Percentiles rank a stretch among this genome's conserved stretches.
These are phyloP conservation scores for Iodosphaeria phyllophila DNA, from an alignment of 2,329 filamentous ascomycete genomes.

Conservation along the genomic window DNA sequence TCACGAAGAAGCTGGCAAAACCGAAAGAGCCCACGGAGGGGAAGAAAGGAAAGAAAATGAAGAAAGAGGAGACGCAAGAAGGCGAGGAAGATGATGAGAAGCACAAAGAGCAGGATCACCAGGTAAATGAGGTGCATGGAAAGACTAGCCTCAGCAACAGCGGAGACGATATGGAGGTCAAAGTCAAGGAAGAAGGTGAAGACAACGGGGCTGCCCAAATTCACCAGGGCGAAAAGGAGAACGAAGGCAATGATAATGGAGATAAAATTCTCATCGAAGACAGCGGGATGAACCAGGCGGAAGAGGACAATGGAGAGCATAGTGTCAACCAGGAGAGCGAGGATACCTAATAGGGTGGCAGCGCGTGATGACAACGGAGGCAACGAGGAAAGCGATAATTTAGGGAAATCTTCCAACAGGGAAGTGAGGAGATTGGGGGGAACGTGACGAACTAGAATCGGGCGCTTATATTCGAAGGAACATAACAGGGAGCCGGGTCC, in stretches of 20 bases:
- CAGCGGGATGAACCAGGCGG: too few relatives aligned
- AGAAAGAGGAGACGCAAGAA: conserved; percentile 2
- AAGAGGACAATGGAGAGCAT: too few relatives aligned
- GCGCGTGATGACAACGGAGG: too few relatives aligned
- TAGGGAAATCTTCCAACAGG: too few relatives aligned
- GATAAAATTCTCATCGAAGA: background rate
- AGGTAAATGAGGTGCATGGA: background rate
- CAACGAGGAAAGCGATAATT: too few relatives aligned
- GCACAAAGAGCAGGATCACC: background rate
- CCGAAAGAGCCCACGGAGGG: conserved; percentile 3
- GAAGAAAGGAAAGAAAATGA: conserved; percentile 3
- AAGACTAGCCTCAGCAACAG: background rate
- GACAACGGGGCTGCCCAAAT: background rate
- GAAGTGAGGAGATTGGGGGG: too few relatives aligned
- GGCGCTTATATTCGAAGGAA: too few relatives aligned
- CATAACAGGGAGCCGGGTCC: too few relatives aligned
- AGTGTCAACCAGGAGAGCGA: too few relatives aligned
- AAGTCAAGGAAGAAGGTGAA: background rate
- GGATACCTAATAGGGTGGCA: too few relatives aligned
- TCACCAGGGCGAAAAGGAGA: background rate
- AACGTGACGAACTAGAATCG: too few relatives aligned
- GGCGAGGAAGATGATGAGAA: conserved; percentile 1
- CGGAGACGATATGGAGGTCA: background rate
- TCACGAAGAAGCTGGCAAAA: conserved; percentile 10
- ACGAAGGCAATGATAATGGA: background rate